Percentiles rank a stretch among this genome's conserved stretches.
phyloP scores from a whole-genome alignment of 805 yeast species.

The Starmerella lactis-condensi region DNA sequence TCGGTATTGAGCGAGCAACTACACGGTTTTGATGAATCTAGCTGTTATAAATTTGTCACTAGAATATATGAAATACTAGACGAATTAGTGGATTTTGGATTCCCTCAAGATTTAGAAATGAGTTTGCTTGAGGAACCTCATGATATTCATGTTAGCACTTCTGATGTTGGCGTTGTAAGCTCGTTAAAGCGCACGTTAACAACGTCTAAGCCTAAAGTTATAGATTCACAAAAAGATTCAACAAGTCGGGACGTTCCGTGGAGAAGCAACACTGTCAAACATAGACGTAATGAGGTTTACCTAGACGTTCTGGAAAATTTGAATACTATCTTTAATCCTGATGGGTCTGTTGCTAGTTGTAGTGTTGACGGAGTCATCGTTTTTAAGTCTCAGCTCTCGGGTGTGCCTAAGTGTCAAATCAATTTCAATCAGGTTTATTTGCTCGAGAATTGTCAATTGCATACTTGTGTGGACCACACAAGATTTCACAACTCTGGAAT shows the following conservation, averaged over 20 bases:
- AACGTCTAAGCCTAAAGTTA: constrained; percentile 3
- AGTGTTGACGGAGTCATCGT: constrained; percentile 60
- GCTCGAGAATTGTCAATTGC: constrained; percentile 66
- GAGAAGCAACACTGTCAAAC: constrained; percentile 53
- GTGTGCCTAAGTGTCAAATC: constrained; percentile 68
- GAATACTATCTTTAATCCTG: constrained; percentile 43
- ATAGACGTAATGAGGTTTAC: constrained; percentile 64
- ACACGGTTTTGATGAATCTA: constrained; percentile 28
- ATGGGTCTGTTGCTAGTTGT: constrained; percentile 35
- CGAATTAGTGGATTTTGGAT: constrained; percentile 60
- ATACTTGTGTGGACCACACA: constrained; percentile 64
- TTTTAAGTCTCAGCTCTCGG: constrained; percentile 54
- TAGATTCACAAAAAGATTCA: constrained; percentile 1
- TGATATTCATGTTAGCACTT: neutral
- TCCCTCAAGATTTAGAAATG: constrained; percentile 46
- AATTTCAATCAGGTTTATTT: constrained; percentile 43
- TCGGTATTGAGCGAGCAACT: constrained; percentile 32
- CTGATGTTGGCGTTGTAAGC: constrained; percentile 15
- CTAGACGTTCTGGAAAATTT: constrained; percentile 61
- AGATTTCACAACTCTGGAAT: constrained; percentile 46
- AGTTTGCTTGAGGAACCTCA: neutral
- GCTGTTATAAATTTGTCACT: constrained; percentile 47
- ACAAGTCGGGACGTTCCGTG: constrained; percentile 29
- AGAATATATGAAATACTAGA: constrained; percentile 60
- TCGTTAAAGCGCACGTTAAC: constrained; percentile 13